These are phyloP conservation scores for Cardamine chenopodiifolia DNA, from an alignment of 345 rosid genomes.

Conservation along the genomic window DNA sequence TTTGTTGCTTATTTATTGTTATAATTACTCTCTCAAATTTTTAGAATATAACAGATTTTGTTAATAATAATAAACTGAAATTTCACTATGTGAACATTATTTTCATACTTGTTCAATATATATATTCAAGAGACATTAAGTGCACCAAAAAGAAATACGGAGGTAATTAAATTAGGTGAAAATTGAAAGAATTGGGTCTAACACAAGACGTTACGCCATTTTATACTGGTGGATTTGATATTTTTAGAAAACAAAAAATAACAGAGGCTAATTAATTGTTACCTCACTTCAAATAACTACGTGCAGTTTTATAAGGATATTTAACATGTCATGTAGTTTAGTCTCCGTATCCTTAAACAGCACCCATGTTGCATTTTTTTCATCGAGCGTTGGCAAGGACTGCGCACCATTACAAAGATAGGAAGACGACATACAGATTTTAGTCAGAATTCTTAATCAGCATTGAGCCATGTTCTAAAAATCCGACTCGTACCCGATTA, in stretches of 20 bases:
- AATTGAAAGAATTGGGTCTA: constrained; percentile 41
- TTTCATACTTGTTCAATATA: constrained; percentile 25
- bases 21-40: too few relatives aligned
- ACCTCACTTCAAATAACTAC: constrained; percentile 18
- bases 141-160: constrained; percentile 22
- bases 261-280: constrained; percentile 40
- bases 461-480: too few relatives aligned
- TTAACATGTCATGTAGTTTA: constrained; percentile 25
- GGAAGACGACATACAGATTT: constrained; percentile 2
- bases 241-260: constrained; percentile 4
- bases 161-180: constrained; percentile 44
- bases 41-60: too few relatives aligned
- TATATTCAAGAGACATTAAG: constrained; percentile 28
- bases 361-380: not conserved
- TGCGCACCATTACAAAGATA: not conserved
- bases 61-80: not conserved
- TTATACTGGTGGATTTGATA: constrained; percentile 32
- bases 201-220: constrained; percentile 19
- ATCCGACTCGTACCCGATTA: too few relatives aligned
- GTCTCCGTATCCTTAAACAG: not conserved
- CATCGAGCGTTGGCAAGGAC: not conserved
- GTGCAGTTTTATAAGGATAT: not conserved
- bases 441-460: not conserved
- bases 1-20: too few relatives aligned
- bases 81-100: constrained; percentile 16